These are phyloP conservation scores for Aspergillus coremiiformis DNA, from an alignment of 495 filamentous ascomycete genomes.

Conservation along the genomic window DNA sequence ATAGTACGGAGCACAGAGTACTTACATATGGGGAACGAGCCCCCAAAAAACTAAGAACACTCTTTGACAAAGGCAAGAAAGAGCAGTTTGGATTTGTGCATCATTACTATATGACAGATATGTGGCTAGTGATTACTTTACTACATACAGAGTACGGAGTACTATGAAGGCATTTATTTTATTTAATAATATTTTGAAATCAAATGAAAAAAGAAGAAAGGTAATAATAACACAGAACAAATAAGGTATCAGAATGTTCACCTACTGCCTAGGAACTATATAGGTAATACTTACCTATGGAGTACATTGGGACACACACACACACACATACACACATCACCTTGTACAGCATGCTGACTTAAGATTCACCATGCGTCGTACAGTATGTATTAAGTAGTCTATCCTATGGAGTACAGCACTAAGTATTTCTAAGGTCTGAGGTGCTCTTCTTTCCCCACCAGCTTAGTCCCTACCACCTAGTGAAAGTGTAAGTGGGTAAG, in stretches of 20 bases:
- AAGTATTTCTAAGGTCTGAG: slow-evolving; percentile 8
- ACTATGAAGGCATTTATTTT: not conserved
- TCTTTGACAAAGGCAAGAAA: not conserved
- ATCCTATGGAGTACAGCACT: not conserved
- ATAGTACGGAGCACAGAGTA: not conserved
- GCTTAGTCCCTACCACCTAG: not conserved
- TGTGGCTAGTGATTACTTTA: no score
- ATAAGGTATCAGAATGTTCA: no score
- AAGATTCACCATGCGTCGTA: slow-evolving; percentile 12
- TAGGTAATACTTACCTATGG: no score
- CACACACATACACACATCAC: not conserved
- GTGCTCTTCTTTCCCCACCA: slow-evolving; percentile 19
- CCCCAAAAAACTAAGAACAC: not conserved
- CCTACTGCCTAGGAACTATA: no score
- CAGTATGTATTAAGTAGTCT: no score
- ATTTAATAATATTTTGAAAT: not conserved
- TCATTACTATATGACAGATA: not conserved
- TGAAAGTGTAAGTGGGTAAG: slow-evolving; percentile 5
- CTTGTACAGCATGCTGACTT: not conserved
- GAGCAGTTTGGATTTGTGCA: not conserved
- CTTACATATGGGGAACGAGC: not conserved
- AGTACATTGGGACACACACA: not conserved
- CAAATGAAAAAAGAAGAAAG: no score
- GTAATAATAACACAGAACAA: no score
- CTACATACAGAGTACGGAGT: no score